Percentiles rank a stretch among this genome's conserved stretches.
Evolutionary conservation across 1,139 yeast genomes (phyloP).

Genomic region (Debaryomyces sp.): DNA sequence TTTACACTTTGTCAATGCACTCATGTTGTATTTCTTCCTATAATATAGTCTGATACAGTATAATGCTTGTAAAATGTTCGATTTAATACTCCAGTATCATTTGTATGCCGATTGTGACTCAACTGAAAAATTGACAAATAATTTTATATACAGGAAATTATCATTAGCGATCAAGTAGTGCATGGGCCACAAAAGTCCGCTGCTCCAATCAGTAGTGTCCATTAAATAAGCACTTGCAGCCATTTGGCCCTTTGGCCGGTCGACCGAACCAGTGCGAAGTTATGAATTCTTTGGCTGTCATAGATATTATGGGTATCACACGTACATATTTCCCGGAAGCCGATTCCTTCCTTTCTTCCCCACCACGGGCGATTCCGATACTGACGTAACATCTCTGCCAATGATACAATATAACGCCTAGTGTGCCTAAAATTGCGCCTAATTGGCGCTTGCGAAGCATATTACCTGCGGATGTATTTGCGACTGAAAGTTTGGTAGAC

Average conservation of each 20-base stretch:
- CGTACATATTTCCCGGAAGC: background rate
- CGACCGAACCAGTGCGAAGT: background rate
- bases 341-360: background rate
- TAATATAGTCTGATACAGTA: background rate
- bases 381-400: background rate
- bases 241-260: background rate
- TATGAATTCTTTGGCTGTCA: background rate
- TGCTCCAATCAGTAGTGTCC: background rate
- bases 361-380: background rate
- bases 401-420: background rate
- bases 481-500: background rate
- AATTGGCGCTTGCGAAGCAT: background rate
- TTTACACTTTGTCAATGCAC: constrained; percentile 7
- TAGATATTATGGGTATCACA: background rate
- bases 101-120: background rate
- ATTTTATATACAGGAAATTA: background rate
- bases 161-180: background rate
- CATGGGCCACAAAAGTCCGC: background rate
- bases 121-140: constrained; percentile 3
- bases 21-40: background rate
- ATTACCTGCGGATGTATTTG: background rate
- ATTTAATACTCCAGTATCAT: background rate
- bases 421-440: background rate
- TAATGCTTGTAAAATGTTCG: background rate
- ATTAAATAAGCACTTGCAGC: background rate